Conservation (phyloP, 2,329 filamentous ascomycete species). For the Penicillium sp. region DNA sequence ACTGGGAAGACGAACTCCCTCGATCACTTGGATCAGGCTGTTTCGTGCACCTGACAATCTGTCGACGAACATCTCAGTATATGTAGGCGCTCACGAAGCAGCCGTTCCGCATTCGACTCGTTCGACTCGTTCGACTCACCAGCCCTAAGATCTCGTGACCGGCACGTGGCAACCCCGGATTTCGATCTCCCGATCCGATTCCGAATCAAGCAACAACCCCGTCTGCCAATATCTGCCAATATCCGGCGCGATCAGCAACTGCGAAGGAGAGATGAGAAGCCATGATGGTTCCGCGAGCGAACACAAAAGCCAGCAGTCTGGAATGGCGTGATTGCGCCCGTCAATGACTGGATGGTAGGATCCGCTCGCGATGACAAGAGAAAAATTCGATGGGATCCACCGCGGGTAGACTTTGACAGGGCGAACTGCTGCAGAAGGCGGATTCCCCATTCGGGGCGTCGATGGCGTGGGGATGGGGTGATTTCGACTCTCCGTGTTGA, state of each 20-base stretch:
- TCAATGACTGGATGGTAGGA: background rate
- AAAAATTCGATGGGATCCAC: background rate
- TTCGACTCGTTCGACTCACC: constrained; percentile 7
- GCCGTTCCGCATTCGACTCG: background rate
- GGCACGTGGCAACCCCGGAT: constrained; percentile 19
- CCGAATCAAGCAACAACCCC: too few relatives aligned
- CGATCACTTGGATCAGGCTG: too few relatives aligned
- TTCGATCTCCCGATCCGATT: too few relatives aligned
- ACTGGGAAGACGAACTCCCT: too few relatives aligned
- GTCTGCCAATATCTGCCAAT: too few relatives aligned
- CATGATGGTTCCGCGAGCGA: constrained; percentile 3
- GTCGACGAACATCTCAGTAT: too few relatives aligned
- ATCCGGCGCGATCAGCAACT: too few relatives aligned
- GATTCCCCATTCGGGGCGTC: background rate
- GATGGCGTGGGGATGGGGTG: too few relatives aligned
- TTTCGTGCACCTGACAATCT: too few relatives aligned
- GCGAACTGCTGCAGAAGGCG: background rate
- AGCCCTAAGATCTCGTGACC: constrained; percentile 21
- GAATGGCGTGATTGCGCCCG: background rate
- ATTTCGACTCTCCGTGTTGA: too few relatives aligned
- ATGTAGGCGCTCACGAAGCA: too few relatives aligned
- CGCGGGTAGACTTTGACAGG: background rate
- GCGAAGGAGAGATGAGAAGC: background rate
- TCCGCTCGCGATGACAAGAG: background rate
- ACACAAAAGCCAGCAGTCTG: background rate